Percentiles rank a stretch among this genome's conserved stretches.
These are phyloP conservation scores for Piper longum DNA, from an alignment of 164 flowering plant species.

Conservation along the genomic window DNA sequence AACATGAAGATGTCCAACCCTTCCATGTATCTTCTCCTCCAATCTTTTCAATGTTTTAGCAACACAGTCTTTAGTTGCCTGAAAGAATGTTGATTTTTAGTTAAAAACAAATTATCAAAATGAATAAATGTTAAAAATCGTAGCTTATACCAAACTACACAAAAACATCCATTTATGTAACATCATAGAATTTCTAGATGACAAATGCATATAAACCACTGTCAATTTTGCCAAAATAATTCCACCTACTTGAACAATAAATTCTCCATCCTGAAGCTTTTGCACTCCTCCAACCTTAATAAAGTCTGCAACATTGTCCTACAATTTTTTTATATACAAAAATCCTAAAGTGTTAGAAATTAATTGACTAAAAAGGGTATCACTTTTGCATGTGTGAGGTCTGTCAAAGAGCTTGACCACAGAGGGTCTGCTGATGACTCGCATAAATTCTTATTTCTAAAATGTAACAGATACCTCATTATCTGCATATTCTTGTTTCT, in stretches of 20 bases:
- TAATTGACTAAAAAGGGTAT: neutral
- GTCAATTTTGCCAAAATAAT: neutral
- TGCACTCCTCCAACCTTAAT: slow-evolving; percentile 95
- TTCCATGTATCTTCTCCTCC: slow-evolving; percentile 87
- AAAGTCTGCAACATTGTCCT: slow-evolving; percentile 94
- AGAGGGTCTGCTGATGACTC: neutral
- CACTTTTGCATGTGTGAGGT: too few relatives aligned
- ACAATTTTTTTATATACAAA: slow-evolving; percentile 4
- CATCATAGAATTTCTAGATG: neutral
- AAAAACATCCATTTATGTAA: neutral
- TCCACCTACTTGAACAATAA: slow-evolving; percentile 75
- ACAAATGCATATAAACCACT: neutral
- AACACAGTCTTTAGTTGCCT: slow-evolving; percentile 97
- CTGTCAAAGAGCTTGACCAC: too few relatives aligned
- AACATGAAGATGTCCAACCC: slow-evolving; percentile 33
- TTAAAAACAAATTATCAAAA: too few relatives aligned
- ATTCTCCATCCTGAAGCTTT: slow-evolving; percentile 95
- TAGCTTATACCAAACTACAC: neutral
- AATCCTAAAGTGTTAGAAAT: neutral
- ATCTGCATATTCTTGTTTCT: slow-evolving; percentile 25
- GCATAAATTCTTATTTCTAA: neutral
- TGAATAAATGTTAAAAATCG: too few relatives aligned
- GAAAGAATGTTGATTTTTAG: slow-evolving; percentile 2
- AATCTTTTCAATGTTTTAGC: slow-evolving; percentile 92
- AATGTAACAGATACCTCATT: slow-evolving; percentile 51